Evolutionary conservation across 2,329 filamentous ascomycete species (phyloP), one percentile per base, ranked within the genome.

Genomic region (Apiospora aurea): DNA sequence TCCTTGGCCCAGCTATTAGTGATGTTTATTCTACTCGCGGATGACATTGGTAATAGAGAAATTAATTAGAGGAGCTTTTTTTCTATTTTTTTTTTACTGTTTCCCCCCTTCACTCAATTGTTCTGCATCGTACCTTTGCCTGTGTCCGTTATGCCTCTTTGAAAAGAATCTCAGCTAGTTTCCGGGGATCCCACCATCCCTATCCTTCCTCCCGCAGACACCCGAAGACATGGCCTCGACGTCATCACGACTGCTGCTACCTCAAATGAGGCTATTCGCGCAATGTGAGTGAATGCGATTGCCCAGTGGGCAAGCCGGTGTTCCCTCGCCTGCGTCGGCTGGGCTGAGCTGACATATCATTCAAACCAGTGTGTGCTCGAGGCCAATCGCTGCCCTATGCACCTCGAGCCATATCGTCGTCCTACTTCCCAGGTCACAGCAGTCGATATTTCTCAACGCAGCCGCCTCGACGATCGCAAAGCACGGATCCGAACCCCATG

Each of bases 371-470:
- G 61, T 75, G 71, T 69, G 69, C 71, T 67, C 73, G 71, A 61
- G 69, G 66, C 67, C 77, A 75, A 71, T 69, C 70, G 70, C 74
- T 70, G 24, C 66, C 73, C n/a, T 2, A 69, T 46, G 73, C 67
- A 47, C 69, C 71, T 43, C 71, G 24, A 71, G 47, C 69, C 70
- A 46, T 72, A 73, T 41, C 49, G 16, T 73, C 72, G 26, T 73
- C n/a, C 67, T 38, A 53, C 69, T 71, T 64, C 8, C 34, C 21
- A 10, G 18, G 34, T 6, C 64, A 72, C 64, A 73, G 70, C 43
- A 72, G 26, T 66, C 76, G 76, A 38, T 26, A 74, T 71, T 78
- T 79, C 72, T 78, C 78, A 46, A 57, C 72, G 64, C 77, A 78
- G 47, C 70, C 74, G 3, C 41, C 71, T 4, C 74, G 77, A 34